Base-by-base conservation (phyloP, 352 stramenopile genomes). In the Globisporangium viniferum region DNA sequence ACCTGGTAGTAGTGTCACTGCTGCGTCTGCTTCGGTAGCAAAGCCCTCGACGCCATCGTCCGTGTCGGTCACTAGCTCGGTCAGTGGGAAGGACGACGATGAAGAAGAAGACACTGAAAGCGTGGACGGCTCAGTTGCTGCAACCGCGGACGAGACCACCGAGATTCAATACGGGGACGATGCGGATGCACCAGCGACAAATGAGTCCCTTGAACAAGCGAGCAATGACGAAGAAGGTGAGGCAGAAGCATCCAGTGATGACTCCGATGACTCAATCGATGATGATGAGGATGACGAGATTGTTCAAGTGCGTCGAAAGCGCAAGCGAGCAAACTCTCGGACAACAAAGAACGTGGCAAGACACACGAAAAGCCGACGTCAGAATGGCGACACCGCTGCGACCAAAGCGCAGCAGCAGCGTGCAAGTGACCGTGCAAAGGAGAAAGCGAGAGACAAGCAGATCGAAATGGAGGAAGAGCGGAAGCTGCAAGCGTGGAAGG, bases 401-500 rank as follows among this genome's bases (percentile, higher is more conserved):
- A 55, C 62, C 22, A 22, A 35, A 6, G 24, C 24, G 2, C 51
- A 58, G 41, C 69, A 72, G 51, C 55, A 88, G 33, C 78, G 89
- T 14, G 63, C 65, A 22, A 79, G 84, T 31, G 85, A 88, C 54
- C 78, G 89, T 14, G 63, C 66, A 24, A 79, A 85, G 39, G 85
- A 88, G 56, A 82, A 91, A 57, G 86, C 85, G 51, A 80, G 88
- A 22, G 92, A 97, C 62, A 86, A 85, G 70, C 82, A 94, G 54
- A 76, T 97, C 48, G 95, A 98, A 71, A 76, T 95, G 59, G 96
- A 98, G 73, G 94, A 97, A 31, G 90, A 97, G 57, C 94, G 91
- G 69, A 97, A 98, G 67, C 82, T 91, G 33, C 90, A 97, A 70
- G 93, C 96, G 22, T 93, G 86, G 83, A 92, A 92, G 62, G 80